Conservation (phyloP, 2,329 filamentous ascomycete genomes). For the Trichoderma gracile region DNA sequence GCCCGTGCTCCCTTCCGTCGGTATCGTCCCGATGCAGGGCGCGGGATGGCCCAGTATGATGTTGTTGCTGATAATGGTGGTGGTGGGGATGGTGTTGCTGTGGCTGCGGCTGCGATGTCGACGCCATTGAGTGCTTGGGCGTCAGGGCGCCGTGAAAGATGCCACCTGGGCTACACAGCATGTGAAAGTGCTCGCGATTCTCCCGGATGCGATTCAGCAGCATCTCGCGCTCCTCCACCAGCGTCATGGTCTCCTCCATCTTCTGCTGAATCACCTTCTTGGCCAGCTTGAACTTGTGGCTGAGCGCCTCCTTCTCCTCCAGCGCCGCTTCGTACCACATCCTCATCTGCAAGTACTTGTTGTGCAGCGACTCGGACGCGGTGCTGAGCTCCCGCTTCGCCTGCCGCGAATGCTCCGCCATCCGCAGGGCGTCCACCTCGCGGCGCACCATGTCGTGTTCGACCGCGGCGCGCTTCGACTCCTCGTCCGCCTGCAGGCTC, state of each 20-base stretch:
- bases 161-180: conserved; percentile 72
- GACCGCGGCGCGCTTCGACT: conserved; percentile 81
- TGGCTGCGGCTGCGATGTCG: conserved; percentile 47
- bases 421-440: conserved; percentile 81
- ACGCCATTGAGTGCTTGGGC: conserved; percentile 51
- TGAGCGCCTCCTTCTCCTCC: conserved; percentile 64
- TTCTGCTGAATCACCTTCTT: conserved; percentile 78
- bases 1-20: conserved; percentile 58
- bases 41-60: conserved; percentile 44
- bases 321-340: conserved; percentile 65
- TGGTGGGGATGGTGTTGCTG: not conserved
- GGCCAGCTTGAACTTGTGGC: conserved; percentile 67
- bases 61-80: not conserved
- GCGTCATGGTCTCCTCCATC: conserved; percentile 67
- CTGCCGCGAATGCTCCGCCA: conserved; percentile 68
- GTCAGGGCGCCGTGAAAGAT: conserved; percentile 64
- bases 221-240: conserved; percentile 75
- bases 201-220: conserved; percentile 83
- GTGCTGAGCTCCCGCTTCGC: conserved; percentile 55
- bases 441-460: conserved; percentile 89
- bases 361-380: conserved; percentile 54
- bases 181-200: conserved; percentile 83
- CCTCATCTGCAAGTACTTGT: conserved; percentile 63
- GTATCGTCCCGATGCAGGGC: conserved; percentile 45
- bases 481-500: conserved; percentile 79